phyloP scores from a whole-genome alignment of 2,329 filamentous ascomycete species.

The Boeremia lycopersici region DNA sequence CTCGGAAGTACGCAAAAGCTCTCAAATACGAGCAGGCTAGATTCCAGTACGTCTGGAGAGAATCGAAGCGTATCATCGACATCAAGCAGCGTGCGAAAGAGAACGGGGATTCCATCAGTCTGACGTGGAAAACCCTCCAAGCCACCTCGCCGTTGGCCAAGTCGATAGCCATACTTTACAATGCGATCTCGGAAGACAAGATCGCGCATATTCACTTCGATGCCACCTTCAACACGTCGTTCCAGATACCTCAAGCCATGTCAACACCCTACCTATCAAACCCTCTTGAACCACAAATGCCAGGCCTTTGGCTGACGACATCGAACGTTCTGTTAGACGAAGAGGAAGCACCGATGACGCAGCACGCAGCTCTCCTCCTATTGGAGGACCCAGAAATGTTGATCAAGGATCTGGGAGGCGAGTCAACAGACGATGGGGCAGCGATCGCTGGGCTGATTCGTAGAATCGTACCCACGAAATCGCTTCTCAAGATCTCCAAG shows the following conservation, averaged over 20 bases:
- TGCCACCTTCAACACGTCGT: conserved; percentile 63
- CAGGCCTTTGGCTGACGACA: conserved; percentile 85
- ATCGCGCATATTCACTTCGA: conserved; percentile 85
- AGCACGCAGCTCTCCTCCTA: conserved; percentile 84
- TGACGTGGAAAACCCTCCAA: conserved; percentile 73
- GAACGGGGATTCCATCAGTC: conserved; percentile 65
- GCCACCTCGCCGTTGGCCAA: conserved; percentile 77
- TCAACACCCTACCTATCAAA: conserved; percentile 76
- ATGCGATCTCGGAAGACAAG: conserved; percentile 79
- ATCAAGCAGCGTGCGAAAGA: conserved; percentile 84
- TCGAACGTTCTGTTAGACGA: conserved; percentile 76
- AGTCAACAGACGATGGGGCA: conserved; percentile 75
- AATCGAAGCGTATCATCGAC: conserved; percentile 80
- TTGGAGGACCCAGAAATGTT: conserved; percentile 83
- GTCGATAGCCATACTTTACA: conserved; percentile 81
- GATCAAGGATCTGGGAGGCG: conserved; percentile 69
- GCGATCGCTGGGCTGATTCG: conserved; percentile 77
- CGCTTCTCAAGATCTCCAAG: conserved; percentile 73
- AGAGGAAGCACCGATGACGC: conserved; percentile 74
- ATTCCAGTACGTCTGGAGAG: conserved; percentile 88
- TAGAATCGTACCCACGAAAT: conserved; percentile 65
- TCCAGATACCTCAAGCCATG: conserved; percentile 66
- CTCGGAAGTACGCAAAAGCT: conserved; percentile 90
- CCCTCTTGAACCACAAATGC: conserved; percentile 70
- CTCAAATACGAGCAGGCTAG: conserved; percentile 92